Percentiles rank a stretch among this genome's conserved stretches.
Evolutionary conservation across 805 yeast species (phyloP).

Genomic region (Saccharomyces eubayanus): DNA sequence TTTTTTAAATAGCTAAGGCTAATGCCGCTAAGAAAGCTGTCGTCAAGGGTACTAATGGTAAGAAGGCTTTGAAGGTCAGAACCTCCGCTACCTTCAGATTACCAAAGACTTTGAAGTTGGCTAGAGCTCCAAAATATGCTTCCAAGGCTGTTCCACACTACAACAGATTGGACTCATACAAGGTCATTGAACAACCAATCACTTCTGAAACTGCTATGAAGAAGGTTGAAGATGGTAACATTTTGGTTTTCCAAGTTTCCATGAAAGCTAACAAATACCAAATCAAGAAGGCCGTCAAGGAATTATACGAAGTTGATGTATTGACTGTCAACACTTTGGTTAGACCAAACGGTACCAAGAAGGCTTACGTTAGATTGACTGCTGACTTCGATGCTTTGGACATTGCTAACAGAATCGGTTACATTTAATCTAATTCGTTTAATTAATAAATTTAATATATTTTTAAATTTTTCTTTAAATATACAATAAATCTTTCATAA

Average conservation of each 20-base stretch:
- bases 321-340: constrained; percentile 90
- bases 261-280: constrained; percentile 96
- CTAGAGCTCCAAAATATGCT: constrained; percentile 93
- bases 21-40: constrained; percentile 97
- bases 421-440: constrained; percentile 54
- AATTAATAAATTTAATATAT: background rate
- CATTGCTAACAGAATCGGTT: constrained; percentile 99
- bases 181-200: constrained; percentile 87
- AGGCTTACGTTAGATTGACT: constrained; percentile 98
- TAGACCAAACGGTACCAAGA: constrained; percentile 99
- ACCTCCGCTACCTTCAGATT: constrained; percentile 90
- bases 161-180: constrained; percentile 94
- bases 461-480: background rate
- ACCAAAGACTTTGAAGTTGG: constrained; percentile 92
- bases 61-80: constrained; percentile 89
- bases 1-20: constrained; percentile 54
- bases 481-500: background rate
- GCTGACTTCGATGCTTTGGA: constrained; percentile 99
- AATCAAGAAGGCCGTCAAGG: constrained; percentile 97
- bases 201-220: constrained; percentile 98
- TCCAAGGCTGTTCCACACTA: constrained; percentile 94
- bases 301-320: constrained; percentile 94
- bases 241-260: constrained; percentile 97
- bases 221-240: constrained; percentile 99
- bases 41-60: constrained; percentile 90